These are phyloP conservation scores for Melampsora larici-populina DNA, from an alignment of 1,284 basidiomycete species.

Conservation along the genomic window DNA sequence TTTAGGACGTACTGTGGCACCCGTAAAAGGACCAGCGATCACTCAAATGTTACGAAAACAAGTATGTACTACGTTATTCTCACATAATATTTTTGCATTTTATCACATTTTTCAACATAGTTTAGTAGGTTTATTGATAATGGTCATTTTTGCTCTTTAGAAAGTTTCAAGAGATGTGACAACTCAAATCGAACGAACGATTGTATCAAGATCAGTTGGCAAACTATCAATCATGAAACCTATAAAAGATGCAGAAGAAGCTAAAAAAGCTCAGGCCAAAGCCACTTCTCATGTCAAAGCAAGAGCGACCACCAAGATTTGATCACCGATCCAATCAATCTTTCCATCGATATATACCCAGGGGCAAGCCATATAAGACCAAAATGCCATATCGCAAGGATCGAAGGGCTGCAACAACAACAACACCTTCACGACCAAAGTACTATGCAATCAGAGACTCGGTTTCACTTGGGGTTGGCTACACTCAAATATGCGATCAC, in stretches of 20 bases:
- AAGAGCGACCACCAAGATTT: not conserved
- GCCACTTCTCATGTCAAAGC: not conserved
- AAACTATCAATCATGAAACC: slow-evolving; percentile 43
- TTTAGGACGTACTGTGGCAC: slow-evolving; percentile 26
- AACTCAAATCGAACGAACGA: slow-evolving; percentile 30
- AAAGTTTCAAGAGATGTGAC: slow-evolving; percentile 41
- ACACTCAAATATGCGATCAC: too few species aligned
- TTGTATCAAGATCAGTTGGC: slow-evolving; percentile 42
- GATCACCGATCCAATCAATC: not conserved
- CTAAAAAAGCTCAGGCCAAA: not conserved
- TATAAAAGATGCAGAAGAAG: slow-evolving; percentile 31
- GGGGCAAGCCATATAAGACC: too few species aligned
- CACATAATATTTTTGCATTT: not conserved
- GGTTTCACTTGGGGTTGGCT: too few species aligned
- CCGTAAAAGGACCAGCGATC: slow-evolving; percentile 36
- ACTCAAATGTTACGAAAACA: slow-evolving; percentile 39
- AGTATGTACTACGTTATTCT: not conserved
- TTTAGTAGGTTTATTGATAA: too few species aligned
- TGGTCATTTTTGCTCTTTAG: not conserved
- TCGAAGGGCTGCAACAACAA: too few species aligned
- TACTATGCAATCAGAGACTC: too few species aligned
- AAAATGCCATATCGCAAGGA: too few species aligned
- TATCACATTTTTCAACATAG: not conserved
- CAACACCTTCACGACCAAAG: too few species aligned
- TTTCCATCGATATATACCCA: too few species aligned